Conservation (phyloP, 345 rosid species). For the Anastatica hierochuntica region DNA sequence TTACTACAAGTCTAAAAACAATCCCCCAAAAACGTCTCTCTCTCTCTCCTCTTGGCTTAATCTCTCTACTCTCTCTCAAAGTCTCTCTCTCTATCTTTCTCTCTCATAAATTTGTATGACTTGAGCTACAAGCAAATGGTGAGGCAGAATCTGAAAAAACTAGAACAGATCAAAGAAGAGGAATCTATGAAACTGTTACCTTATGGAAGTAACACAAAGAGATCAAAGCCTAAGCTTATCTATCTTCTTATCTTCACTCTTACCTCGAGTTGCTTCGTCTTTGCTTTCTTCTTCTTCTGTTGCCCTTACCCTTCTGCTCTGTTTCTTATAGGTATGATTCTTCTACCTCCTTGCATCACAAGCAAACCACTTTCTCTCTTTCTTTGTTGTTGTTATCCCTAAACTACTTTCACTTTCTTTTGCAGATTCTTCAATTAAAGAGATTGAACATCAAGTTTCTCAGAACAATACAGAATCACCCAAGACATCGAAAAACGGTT, state of each 20-base stretch:
- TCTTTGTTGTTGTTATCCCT: neutral
- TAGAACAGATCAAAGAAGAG: constrained; percentile 8
- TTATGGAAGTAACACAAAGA: constrained; percentile 6
- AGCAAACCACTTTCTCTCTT: neutral
- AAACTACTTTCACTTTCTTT: neutral
- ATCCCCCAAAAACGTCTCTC: constrained; percentile 1
- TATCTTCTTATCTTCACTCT: constrained; percentile 27
- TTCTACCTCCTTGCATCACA: constrained; percentile 10
- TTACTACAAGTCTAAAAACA: too few relatives aligned
- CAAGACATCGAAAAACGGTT: constrained; percentile 9
- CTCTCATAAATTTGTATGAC: neutral
- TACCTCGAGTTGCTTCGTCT: constrained; percentile 22
- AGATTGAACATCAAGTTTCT: constrained; percentile 8
- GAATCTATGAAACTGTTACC: constrained; percentile 7
- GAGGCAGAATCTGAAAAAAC: constrained; percentile 13
- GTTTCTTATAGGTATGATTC: constrained; percentile 17
- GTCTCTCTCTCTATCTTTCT: neutral
- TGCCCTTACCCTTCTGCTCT: constrained; percentile 21
- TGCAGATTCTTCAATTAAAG: constrained; percentile 16
- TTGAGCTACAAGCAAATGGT: constrained; percentile 9
- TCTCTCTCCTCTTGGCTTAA: neutral
- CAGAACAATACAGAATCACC: constrained; percentile 2
- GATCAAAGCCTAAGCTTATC: constrained; percentile 21
- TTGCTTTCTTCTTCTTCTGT: constrained; percentile 18
- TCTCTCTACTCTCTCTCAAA: neutral